Conservation (phyloP, 768 basidiomycete genomes). For the Tulasnella sp. region DNA sequence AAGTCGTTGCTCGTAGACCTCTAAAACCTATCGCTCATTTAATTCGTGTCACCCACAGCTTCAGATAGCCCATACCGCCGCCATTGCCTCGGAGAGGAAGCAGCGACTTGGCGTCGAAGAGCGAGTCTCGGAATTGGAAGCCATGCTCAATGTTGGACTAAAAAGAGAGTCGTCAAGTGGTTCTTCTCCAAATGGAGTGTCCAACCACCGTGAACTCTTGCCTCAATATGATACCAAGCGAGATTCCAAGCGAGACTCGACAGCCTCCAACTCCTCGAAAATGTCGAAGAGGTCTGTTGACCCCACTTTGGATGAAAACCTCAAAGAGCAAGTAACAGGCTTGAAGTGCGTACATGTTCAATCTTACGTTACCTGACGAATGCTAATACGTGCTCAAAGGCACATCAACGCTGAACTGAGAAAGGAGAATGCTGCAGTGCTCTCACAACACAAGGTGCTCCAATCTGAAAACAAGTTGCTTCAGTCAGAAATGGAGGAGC, state of each 20-base stretch:
- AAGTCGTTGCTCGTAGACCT: neutral
- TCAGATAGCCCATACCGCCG: constrained; percentile 3
- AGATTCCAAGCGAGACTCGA: constrained; percentile 12
- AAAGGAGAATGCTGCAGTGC: constrained; percentile 53
- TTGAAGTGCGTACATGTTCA: constrained; percentile 46
- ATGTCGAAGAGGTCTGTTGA: constrained; percentile 5
- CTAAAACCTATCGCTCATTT: neutral
- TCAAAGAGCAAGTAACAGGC: constrained; percentile 60
- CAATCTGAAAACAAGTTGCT: constrained; percentile 66
- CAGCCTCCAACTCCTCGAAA: constrained; percentile 8
- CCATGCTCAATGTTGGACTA: neutral
- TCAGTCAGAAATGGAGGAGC: constrained; percentile 49
- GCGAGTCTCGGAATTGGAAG: constrained; percentile 3
- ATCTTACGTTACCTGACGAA: neutral
- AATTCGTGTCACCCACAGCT: neutral
- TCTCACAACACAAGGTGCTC: constrained; percentile 55
- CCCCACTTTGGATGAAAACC: constrained; percentile 25
- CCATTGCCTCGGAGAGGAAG: neutral
- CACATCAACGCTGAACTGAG: constrained; percentile 82
- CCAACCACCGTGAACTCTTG: neutral
- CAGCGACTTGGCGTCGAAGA: constrained; percentile 4
- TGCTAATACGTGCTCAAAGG: constrained; percentile 30
- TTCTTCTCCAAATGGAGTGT: too few relatives aligned
- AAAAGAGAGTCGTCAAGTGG: neutral
- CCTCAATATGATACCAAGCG: neutral